phyloP scores from a whole-genome alignment of 2,329 filamentous ascomycete species.

The Penicillium hesseltinei region DNA sequence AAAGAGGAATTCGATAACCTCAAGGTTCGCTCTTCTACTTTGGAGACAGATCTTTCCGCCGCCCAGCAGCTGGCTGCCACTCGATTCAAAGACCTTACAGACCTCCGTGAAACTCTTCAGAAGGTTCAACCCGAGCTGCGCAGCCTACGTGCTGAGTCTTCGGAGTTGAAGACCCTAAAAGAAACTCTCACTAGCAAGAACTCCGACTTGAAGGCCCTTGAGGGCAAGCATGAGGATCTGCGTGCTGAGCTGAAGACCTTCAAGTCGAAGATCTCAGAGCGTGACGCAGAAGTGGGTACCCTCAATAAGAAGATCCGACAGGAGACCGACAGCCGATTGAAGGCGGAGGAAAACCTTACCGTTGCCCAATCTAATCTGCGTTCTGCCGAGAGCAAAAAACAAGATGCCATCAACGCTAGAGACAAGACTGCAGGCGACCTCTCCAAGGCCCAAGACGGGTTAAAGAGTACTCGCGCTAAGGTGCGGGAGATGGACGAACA shows the following conservation, averaged over 20 bases:
- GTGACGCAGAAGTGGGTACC: conserved; percentile 72
- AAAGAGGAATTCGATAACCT: conserved; percentile 68
- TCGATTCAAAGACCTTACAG: conserved; percentile 82
- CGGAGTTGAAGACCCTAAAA: conserved; percentile 69
- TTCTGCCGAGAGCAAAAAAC: conserved; percentile 73
- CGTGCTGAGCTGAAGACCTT: conserved; percentile 69
- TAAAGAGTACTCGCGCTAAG: conserved; percentile 54
- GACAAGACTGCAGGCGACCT: conserved; percentile 73
- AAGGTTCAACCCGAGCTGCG: conserved; percentile 85
- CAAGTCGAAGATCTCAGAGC: conserved; percentile 68
- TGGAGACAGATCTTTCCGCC: conserved; percentile 81
- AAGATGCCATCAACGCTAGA: conserved; percentile 69
- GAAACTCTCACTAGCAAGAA: conserved; percentile 67
- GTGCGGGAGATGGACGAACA: conserved; percentile 75
- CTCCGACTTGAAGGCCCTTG: conserved; percentile 69
- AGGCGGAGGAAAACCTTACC: conserved; percentile 75
- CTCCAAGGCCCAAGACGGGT: conserved; percentile 68
- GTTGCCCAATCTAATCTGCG: conserved; percentile 74
- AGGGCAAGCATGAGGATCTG: conserved; percentile 78
- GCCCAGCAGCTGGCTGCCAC: conserved; percentile 82
- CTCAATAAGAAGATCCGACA: conserved; percentile 75
- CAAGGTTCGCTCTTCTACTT: conserved; percentile 63
- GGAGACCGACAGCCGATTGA: conserved; percentile 68
- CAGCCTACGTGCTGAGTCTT: conserved; percentile 72
- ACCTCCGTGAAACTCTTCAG: conserved; percentile 74